Evolutionary conservation across 805 yeast genomes (phyloP), one percentile per base, ranked within the genome.

Genomic region (Pichia gijzeniarum): DNA sequence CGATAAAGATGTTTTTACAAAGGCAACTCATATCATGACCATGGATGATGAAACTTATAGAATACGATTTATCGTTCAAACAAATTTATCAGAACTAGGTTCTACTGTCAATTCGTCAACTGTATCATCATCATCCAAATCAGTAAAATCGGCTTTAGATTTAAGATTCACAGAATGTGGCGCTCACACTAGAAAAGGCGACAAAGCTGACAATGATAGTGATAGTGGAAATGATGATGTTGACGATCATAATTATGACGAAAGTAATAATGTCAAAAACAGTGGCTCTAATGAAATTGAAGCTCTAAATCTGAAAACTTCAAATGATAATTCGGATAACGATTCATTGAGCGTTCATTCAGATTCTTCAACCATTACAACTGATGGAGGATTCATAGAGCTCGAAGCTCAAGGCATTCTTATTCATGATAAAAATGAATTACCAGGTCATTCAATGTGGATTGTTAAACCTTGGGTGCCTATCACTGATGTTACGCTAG

Each of bases 361-460:
- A 1, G 46, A 53, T 2, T 38, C 57, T 3, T 64, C 70, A 12
- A 55, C 68, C 1, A 50, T 72, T n/a, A 65, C 76, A 0, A 79
- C 81, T 17, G 79, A 80, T 54, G 84, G 83, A 6, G 78, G 74
- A 9, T 65, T 75, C 14, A 75, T 82, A 8, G 91, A 86, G 53
- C 67, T 90, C 34, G 98, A 91, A 62, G 98, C 96, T 0, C 97
- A 91, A 58, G 99, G 99, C 3, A 82, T 93, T 9, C 62, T 91
- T 18, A 82, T 93, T 8, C 84, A 79, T 51, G 85, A 82, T 57
- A 66, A 67, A 32, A 71, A 80, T 0, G 69, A 73, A 14, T 59
- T 73, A 32, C 90, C 91, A 1, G 71, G 83, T 0, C 95, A 88
- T 61, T 80, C 96, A 1, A 85, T 93, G 85, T 91, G 98, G 98